Base-by-base conservation (phyloP, 179 eudicot species). In the Beta macrorhiza region DNA sequence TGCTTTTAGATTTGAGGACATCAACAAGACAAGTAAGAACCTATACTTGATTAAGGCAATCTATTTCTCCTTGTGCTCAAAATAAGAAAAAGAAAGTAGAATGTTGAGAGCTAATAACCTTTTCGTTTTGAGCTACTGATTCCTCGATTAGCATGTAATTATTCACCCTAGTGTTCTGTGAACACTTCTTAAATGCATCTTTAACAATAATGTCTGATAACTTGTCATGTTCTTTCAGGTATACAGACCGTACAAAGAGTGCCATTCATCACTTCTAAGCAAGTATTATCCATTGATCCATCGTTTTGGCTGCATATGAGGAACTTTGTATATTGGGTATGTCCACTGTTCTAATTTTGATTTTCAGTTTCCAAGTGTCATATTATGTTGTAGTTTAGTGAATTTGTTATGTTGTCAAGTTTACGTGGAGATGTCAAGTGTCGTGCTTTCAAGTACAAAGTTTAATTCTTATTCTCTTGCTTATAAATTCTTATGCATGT, bases 251-350 rank as follows among this genome's bases (percentile, higher is more conserved):
- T 83, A 84, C 85, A 83, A 87, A 89, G 84, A 88, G 83, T 87
- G 98, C 98, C 42, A 79, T 90, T 82, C 88, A 87, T 90, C 99
- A 94, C 86, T 94, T 97, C 32, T 82, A 92, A 90, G 87, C 98
- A 91, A 87, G 98, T 97, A 42, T 86, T 97, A 79, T 89, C 91
- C 59, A 67, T 93, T 78, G 97, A 97, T 91, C 98, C 98, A 19
- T 85, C 94, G 75, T 82, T 93, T 81, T 97, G 99, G 91, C 92
- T 80, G 99, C 99, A 72, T 94, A 94, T 83, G 99, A 97, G 80
- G 98, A 94, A 84, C 90, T 94, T 13, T 97, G 98, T 81, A 72
- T 87, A 64, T 91, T 97, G 90, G 99, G 99, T 93, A 83, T 79
- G 89, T 82, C 57, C 67, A 29, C 42, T 70, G 6, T 22, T 75